Evolutionary conservation across 2,329 filamentous ascomycete species (phyloP).

Genomic region (Trichoderma sp.): DNA sequence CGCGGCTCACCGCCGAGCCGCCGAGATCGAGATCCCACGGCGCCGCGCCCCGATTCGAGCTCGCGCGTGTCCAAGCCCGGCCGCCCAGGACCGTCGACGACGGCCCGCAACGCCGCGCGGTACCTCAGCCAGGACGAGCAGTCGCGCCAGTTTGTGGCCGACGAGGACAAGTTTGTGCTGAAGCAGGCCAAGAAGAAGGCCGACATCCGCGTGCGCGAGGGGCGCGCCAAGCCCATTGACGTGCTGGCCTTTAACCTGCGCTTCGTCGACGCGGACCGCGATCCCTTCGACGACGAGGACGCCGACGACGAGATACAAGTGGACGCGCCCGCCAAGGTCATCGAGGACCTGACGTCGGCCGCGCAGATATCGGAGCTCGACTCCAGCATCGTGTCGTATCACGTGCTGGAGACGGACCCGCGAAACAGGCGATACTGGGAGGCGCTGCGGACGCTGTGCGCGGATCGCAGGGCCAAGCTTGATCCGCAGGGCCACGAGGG

Average conservation of each 20-base stretch:
- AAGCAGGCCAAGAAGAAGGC: slow-evolving; percentile 98
- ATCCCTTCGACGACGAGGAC: slow-evolving; percentile 84
- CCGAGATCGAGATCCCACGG: slow-evolving; percentile 57
- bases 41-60: slow-evolving; percentile 57
- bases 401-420: slow-evolving; percentile 75
- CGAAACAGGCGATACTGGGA: slow-evolving; percentile 90
- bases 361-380: slow-evolving; percentile 72
- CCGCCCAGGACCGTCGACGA: slow-evolving; percentile 37
- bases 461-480: slow-evolving; percentile 70
- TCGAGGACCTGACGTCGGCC: slow-evolving; percentile 68
- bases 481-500: slow-evolving; percentile 64
- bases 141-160: slow-evolving; percentile 81
- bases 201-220: slow-evolving; percentile 88
- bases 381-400: slow-evolving; percentile 77
- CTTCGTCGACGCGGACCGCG: slow-evolving; percentile 81
- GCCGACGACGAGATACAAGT: slow-evolving; percentile 72
- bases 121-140: slow-evolving; percentile 75
- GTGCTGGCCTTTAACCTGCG: slow-evolving; percentile 89
- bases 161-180: slow-evolving; percentile 94
- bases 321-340: slow-evolving; percentile 76
- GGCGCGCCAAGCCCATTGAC: slow-evolving; percentile 88
- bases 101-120: slow-evolving; percentile 40
- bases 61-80: slow-evolving; percentile 59
- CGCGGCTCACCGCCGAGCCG: slow-evolving; percentile 48
- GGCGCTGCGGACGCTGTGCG: slow-evolving; percentile 82